phyloP scores from a whole-genome alignment of 768 basidiomycete species.

The Chalciporus sphaerocephalus region DNA sequence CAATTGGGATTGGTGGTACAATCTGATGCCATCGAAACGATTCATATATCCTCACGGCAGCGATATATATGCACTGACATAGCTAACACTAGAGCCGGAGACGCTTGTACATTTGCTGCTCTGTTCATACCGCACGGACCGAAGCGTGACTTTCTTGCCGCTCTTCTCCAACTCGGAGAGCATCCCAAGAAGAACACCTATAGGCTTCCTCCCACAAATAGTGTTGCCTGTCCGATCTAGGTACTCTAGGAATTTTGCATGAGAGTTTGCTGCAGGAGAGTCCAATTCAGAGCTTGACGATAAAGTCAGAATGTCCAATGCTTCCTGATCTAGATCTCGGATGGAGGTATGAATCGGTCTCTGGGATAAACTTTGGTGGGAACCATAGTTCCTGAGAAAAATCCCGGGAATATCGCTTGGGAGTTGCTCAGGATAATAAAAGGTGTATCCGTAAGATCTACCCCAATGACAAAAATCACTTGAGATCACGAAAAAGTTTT shows the following conservation, averaged over 20 bases:
- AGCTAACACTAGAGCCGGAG: slow-evolving; percentile 89
- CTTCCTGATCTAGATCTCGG: slow-evolving; percentile 78
- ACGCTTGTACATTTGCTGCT: slow-evolving; percentile 69
- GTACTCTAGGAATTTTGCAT: slow-evolving; percentile 62
- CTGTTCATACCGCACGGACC: slow-evolving; percentile 93
- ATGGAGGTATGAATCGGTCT: slow-evolving; percentile 84
- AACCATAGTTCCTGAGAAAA: slow-evolving; percentile 44
- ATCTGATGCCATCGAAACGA: not conserved
- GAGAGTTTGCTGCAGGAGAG: slow-evolving; percentile 49
- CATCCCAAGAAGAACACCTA: slow-evolving; percentile 85
- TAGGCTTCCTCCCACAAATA: slow-evolving; percentile 95
- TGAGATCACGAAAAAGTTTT: slow-evolving; percentile 87
- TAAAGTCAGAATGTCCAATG: slow-evolving; percentile 66
- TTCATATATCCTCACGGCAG: slow-evolving; percentile 32
- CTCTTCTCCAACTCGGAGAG: slow-evolving; percentile 53
- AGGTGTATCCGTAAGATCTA: slow-evolving; percentile 78
- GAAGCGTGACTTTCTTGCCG: slow-evolving; percentile 38
- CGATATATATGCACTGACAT: slow-evolving; percentile 83
- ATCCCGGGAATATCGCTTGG: slow-evolving; percentile 44
- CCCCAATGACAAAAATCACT: slow-evolving; percentile 99
- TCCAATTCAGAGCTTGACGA: slow-evolving; percentile 42
- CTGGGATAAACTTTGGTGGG: slow-evolving; percentile 35
- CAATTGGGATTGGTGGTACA: slow-evolving; percentile 1
- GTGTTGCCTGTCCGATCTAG: slow-evolving; percentile 81
- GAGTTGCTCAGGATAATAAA: slow-evolving; percentile 70